Evolutionary conservation across 1,284 basidiomycete species (phyloP).

Genomic region (Sanghuangporus sanghuang): DNA sequence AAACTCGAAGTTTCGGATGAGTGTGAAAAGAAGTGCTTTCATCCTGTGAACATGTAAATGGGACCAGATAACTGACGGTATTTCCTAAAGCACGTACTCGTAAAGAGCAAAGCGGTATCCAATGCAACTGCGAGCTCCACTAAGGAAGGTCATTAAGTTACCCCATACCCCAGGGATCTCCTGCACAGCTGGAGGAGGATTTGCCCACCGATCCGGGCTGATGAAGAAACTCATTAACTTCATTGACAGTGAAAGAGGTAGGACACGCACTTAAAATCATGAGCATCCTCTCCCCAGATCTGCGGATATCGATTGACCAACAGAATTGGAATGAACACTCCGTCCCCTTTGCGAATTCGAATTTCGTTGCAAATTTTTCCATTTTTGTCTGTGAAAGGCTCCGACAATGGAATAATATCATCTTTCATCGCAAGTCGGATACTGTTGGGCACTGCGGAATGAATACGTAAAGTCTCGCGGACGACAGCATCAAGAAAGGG

Average conservation of each 20-base stretch:
- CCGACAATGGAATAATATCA: constrained; percentile 24
- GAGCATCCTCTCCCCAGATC: constrained; percentile 41
- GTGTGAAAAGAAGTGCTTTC: constrained; percentile 39
- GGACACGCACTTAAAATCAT: constrained; percentile 25
- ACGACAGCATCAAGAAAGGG: constrained; percentile 31
- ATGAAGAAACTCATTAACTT: constrained; percentile 18
- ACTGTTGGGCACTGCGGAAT: constrained; percentile 21
- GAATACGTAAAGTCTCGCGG: constrained; percentile 24
- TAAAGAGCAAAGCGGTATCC: constrained; percentile 42
- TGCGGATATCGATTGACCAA: constrained; percentile 32
- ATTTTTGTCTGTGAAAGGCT: constrained; percentile 20
- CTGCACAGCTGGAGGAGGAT: constrained; percentile 19
- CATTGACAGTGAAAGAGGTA: not conserved
- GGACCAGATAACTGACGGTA: not conserved
- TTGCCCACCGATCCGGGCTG: constrained; percentile 30
- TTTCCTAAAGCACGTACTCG: constrained; percentile 27
- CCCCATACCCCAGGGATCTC: constrained; percentile 29
- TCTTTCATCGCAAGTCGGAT: constrained; percentile 22
- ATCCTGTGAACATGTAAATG: constrained; percentile 25
- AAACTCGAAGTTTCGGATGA: constrained; percentile 37
- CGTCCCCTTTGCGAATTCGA: constrained; percentile 26
- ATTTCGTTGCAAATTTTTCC: constrained; percentile 19
- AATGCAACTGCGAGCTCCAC: constrained; percentile 27
- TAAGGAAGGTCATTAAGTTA: constrained; percentile 29
- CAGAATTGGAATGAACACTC: constrained; percentile 27